Conservation (phyloP, 495 filamentous ascomycete species). For the Astrothelium subdiscretum region DNA sequence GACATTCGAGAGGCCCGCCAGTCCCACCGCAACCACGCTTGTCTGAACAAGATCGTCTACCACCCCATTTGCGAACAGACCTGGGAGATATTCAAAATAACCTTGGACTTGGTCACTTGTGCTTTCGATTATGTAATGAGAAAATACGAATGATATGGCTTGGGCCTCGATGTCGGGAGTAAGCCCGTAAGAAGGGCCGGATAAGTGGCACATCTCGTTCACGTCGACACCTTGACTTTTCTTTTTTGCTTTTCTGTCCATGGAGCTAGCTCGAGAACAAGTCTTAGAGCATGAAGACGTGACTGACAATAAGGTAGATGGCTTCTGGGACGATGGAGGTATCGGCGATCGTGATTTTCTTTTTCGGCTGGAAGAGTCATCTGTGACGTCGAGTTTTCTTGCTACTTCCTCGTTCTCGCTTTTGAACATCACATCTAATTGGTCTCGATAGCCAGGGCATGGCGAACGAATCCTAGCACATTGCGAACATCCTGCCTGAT, state of each 20-base stretch:
- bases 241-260: neutral
- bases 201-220: neutral
- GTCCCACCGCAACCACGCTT: neutral
- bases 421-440: constrained; percentile 58
- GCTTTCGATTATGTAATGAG: neutral
- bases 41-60: neutral
- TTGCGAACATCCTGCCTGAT: constrained; percentile 52
- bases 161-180: neutral
- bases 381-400: constrained; percentile 32
- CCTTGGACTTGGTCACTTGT: neutral
- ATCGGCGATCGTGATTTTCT: neutral
- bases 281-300: neutral
- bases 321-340: neutral
- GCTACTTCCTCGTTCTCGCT: constrained; percentile 60
- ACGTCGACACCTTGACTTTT: neutral
- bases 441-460: constrained; percentile 62
- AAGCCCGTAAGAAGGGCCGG: neutral
- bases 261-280: neutral
- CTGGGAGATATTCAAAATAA: neutral
- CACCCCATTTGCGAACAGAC: neutral
- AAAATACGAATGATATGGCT: neutral
- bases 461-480: constrained; percentile 52
- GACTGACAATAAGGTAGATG: neutral
- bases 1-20: neutral
- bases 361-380: neutral